Evolutionary conservation across 768 basidiomycete species (phyloP), one percentile per base, ranked within the genome.

Genomic region (Asterophora lycoperdoides): DNA sequence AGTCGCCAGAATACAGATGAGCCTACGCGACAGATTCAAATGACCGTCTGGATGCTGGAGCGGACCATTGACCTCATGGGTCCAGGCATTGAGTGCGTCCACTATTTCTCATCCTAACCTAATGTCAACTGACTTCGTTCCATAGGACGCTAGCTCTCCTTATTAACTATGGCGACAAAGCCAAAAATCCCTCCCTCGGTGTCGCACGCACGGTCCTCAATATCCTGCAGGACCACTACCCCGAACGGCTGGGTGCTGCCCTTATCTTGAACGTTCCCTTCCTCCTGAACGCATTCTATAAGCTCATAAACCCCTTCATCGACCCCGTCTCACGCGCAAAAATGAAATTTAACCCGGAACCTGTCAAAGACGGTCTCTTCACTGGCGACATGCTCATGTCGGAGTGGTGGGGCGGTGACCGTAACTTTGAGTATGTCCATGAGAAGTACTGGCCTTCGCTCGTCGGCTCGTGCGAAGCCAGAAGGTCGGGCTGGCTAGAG

Each of bases 191-290:
- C 2, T 66, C 72, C 9, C 56, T 78, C 7, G 53, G 64, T 35
- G 73, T 71, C 9, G 61, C 77, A 8, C 67, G 73, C 5, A 57
- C 75, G 6, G 76, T 80, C 10, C 73, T 86, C 45, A 66, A 74
- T 62, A 85, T 89, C 56, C 72, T 91, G 11, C 89, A 91, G 58
- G 77, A 80, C 18, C 89, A 93, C 61, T 93, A 91, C 58, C 90
- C 90, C 0, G 93, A 95, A 63, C 81, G 93, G 3, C 80, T 95
- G 29, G 90, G 89, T 19, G 61, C 72, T 10, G 78, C 89, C 1
- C 65, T 90, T 36, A 80, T 92, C 58, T 73, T 84, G 50, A 88
- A 93, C 57, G 75, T 93, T n/a, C 91, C 92, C 3, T 92, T 81
- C 70, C 62, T 89, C 42, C 61, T 92, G 43, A 80, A 78, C 47